Percentiles rank a stretch among this genome's conserved stretches.
phyloP scores from a whole-genome alignment of 1,284 basidiomycete species.

The Taiwanofungus camphoratus region DNA sequence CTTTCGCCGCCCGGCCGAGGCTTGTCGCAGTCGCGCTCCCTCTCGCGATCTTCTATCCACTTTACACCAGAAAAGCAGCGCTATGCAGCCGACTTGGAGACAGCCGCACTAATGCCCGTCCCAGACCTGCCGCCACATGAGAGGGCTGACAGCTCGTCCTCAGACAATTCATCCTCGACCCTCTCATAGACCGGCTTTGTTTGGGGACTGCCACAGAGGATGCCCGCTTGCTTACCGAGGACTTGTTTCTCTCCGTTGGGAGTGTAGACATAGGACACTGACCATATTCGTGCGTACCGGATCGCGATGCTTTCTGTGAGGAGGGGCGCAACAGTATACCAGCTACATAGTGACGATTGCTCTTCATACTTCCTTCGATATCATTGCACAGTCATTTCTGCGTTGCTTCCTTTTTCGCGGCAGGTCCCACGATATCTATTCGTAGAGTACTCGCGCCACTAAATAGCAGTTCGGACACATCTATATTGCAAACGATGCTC shows the following conservation, averaged over 20 bases:
- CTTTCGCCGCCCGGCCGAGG: constrained; percentile 17
- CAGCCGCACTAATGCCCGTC: constrained; percentile 15
- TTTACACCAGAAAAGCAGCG: constrained; percentile 34
- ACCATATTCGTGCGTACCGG: not conserved
- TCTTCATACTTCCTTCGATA: not conserved
- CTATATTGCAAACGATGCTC: too few relatives aligned
- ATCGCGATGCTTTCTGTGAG: constrained; percentile 1
- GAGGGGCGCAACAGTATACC: not conserved
- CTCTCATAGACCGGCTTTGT: constrained; percentile 7
- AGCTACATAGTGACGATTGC: constrained; percentile 2
- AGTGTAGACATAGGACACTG: not conserved
- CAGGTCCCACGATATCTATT: constrained; percentile 1
- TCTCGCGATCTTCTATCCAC: constrained; percentile 12
- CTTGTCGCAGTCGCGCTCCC: constrained; percentile 21
- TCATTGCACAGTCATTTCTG: constrained; percentile 1
- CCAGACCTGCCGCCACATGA: constrained; percentile 6
- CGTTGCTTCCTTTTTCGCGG: constrained; percentile 5
- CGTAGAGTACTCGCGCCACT: too few relatives aligned
- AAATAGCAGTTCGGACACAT: too few relatives aligned
- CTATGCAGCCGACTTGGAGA: constrained; percentile 24
- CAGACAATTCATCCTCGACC: constrained; percentile 15
- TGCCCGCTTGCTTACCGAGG: too few relatives aligned
- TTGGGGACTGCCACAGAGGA: too few relatives aligned
- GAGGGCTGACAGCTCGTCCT: constrained; percentile 14
- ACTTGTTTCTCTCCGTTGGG: not conserved